A percentile compares a stretch with the other conserved stretches of the same genome.
phyloP scores from a whole-genome alignment of 345 rosid genomes.

The Salix dunnii region DNA sequence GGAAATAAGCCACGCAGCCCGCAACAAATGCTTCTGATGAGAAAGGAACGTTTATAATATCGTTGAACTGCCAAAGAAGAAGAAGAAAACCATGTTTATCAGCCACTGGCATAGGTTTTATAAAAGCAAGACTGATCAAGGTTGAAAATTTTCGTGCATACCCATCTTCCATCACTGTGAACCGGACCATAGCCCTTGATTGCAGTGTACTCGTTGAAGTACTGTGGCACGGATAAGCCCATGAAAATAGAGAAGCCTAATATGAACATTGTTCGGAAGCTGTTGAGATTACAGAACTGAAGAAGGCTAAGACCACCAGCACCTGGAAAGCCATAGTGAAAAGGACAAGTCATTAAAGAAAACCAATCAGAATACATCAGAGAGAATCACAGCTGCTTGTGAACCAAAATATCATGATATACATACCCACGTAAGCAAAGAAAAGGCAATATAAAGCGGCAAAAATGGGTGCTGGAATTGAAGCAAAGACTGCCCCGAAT shows the following conservation, averaged over 20 bases:
- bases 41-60: conserved; percentile 82
- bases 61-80: conserved; percentile 69
- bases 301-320: conserved; percentile 87
- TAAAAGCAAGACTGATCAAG: not conserved
- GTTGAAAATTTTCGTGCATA: conserved; percentile 27
- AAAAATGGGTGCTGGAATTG: conserved; percentile 75
- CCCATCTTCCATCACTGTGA: conserved; percentile 82
- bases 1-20: conserved; percentile 68
- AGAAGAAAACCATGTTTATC: not conserved
- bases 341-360: not conserved
- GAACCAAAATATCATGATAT: not conserved
- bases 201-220: conserved; percentile 87
- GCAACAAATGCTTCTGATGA: conserved; percentile 89
- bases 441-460: conserved; percentile 83
- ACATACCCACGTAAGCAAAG: conserved; percentile 91
- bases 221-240: conserved; percentile 85
- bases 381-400: not conserved
- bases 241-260: conserved; percentile 86
- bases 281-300: conserved; percentile 88
- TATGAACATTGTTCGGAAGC: conserved; percentile 72
- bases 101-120: not conserved
- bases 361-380: not conserved
- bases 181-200: conserved; percentile 84
- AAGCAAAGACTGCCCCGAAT: conserved; percentile 93
- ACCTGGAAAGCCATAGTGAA: conserved; percentile 39